Percentiles rank a stretch among this genome's conserved stretches.
These are phyloP conservation scores for Luffa acutangula DNA, from an alignment of 306 rosid genomes.

Conservation along the genomic window DNA sequence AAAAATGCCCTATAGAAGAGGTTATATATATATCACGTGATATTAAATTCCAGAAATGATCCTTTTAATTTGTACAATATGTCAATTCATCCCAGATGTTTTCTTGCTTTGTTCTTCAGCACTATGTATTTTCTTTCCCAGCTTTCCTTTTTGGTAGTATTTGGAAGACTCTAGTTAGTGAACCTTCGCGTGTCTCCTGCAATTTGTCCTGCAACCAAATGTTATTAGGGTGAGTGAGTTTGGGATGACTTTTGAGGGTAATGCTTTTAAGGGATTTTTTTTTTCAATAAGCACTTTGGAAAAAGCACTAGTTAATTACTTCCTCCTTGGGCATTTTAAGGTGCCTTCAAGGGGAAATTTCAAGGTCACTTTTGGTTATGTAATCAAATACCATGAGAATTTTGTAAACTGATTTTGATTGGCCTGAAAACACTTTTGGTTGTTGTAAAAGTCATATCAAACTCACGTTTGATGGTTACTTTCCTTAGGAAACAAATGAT, in stretches of 20 bases:
- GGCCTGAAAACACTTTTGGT: background rate
- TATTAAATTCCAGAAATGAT: background rate
- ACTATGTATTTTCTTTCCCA: background rate
- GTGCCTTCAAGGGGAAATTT: background rate
- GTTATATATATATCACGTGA: background rate
- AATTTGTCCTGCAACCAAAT: background rate
- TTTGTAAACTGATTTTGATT: background rate
- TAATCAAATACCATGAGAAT: background rate
- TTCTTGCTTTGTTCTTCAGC: background rate
- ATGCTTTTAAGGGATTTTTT: background rate
- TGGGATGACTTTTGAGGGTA: background rate
- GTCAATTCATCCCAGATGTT: background rate
- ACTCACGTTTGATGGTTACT: background rate
- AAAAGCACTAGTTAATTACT: background rate
- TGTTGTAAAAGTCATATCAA: background rate
- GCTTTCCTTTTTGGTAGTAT: background rate
- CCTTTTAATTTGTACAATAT: background rate
- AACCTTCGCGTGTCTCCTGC: background rate
- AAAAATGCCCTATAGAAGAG: background rate
- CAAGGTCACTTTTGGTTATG: background rate
- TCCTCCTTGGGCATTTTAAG: background rate
- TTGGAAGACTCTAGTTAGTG: background rate
- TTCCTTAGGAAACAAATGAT: constrained; percentile 58
- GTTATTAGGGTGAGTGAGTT: background rate
- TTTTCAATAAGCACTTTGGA: background rate